Conservation (phyloP, 164 flowering plant species). For the Tinospora cordifolia region DNA sequence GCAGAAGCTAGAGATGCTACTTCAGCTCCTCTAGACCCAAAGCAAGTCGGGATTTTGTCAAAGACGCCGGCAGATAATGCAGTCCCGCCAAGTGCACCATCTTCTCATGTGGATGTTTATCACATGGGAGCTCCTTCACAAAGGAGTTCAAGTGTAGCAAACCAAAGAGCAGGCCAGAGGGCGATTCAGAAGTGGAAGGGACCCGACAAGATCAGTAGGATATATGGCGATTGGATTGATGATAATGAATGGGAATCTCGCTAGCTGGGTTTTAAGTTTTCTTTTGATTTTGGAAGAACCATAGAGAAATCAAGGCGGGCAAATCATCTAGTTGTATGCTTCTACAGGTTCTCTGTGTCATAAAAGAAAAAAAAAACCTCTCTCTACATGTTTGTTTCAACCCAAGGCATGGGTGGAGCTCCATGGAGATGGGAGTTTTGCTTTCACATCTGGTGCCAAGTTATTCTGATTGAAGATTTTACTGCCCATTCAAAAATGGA, state of each 20-base stretch:
- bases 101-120: slow-evolving; percentile 59
- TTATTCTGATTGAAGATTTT: neutral
- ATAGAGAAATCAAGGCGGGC: neutral
- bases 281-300: neutral
- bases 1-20: slow-evolving; percentile 53
- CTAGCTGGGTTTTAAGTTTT: neutral
- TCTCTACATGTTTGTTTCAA: no score
- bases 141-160: slow-evolving; percentile 36
- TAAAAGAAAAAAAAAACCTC: neutral
- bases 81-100: slow-evolving; percentile 27
- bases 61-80: slow-evolving; percentile 37
- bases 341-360: neutral
- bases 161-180: slow-evolving; percentile 57
- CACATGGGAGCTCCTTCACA: slow-evolving; percentile 68
- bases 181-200: slow-evolving; percentile 88
- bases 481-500: no score
- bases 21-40: slow-evolving; percentile 39
- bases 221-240: slow-evolving; percentile 99
- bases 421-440: neutral
- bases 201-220: slow-evolving; percentile 91
- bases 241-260: slow-evolving; percentile 51
- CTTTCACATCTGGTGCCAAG: neutral
- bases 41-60: slow-evolving; percentile 41
- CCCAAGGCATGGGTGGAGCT: no score
- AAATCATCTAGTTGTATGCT: neutral